Evolutionary conservation across 805 yeast genomes (phyloP), one percentile per base, ranked within the genome.

Genomic region (Blastobotrys muscicola): DNA sequence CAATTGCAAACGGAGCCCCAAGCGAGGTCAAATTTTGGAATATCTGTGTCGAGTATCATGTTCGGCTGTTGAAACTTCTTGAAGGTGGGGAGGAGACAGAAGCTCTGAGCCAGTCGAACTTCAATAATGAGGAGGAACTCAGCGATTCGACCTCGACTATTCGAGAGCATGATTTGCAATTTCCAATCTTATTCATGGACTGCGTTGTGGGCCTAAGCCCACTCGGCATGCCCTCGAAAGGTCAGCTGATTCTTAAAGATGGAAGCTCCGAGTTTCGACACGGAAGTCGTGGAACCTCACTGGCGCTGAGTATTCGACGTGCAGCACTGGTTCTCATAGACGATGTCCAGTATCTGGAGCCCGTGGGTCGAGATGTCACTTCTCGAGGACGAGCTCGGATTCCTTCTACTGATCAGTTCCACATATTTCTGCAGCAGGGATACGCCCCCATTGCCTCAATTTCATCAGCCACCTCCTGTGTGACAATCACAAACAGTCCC

Each of bases 161-260:
- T 12, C 42, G 44, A 8, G 55, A 26, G 5, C 9, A 33, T 7
- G 46, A 39, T 9, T 29, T 49, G 20, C 39, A 45, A n/a, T 37
- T 50, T 16, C 52, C 54, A 7, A 41, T 54, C 15, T 46, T 42
- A 1, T 55, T 76, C 16, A 56, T 70, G 9, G 82, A 82, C 46
- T 73, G 81, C 45, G 67, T 75, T 0, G 47, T 85, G 30, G 83
- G 83, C 0, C 55, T 85, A 20, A 71, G 68, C 23, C 94, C 96
- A 0, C 75, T 76, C 7, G 61, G 80, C 43, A 56, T 85, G 12
- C 51, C 54, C 0, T 69, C 82, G n/a, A 77, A 78, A 47, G 71
- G 78, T 0, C 59, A 68, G 4, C 41, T 85, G 4, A 62, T 74
- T 1, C 46, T 82, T 0, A 67, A 70, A 9, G 72, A 71, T 43